Evolutionary conservation across 208 protist genomes (phyloP), one percentile per base, ranked within the genome.

Genomic region (Novymonas esmeraldas): DNA sequence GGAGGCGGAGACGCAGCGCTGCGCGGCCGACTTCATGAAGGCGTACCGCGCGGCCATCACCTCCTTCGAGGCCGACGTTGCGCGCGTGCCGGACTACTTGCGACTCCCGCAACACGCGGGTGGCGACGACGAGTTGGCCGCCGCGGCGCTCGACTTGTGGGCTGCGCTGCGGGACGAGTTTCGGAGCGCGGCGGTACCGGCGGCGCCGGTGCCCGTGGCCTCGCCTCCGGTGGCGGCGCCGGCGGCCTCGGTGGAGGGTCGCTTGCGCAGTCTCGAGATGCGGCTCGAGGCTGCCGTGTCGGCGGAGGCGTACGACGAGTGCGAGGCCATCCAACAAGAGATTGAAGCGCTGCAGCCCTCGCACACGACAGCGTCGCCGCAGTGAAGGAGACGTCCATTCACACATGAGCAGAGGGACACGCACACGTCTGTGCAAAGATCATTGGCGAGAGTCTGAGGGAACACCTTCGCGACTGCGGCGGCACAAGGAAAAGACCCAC

Each of bases 61-160:
- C 2, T 34, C 36, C 5, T 72, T 72, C 34, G 38, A 4, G 3
- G 57, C 13, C 9, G 24, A 20, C 10, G 55, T 14, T 0, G 44
- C 1, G 22, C 2, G 28, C 14, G 42, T 42, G 5, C 57, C 58
- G 16, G 66, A 64, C 29, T 50, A 72, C 31, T 45, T 49, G 38
- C 66, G 52, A 20, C 57, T 58, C 38, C 57, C 66, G 7, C 26
- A n/a, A 6, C 26, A 42, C 7, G 42, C 29, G n/a, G 38, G 62
- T 7, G 54, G 65, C 7, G 20, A 28, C 14, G 72, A 78, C 20
- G 60, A 71, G 54, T 54, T 78, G 28, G 64, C 56, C 1, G 65
- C 51, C 24, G 67, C 58, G 2, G 58, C 29, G 22, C 49, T n/a
- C 1, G 38, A 14, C 16, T 39, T 78, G 1, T 38, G 33, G 65